These are phyloP conservation scores for Wickerhamiella domercqiae DNA, from an alignment of 805 yeast genomes.

Conservation along the genomic window DNA sequence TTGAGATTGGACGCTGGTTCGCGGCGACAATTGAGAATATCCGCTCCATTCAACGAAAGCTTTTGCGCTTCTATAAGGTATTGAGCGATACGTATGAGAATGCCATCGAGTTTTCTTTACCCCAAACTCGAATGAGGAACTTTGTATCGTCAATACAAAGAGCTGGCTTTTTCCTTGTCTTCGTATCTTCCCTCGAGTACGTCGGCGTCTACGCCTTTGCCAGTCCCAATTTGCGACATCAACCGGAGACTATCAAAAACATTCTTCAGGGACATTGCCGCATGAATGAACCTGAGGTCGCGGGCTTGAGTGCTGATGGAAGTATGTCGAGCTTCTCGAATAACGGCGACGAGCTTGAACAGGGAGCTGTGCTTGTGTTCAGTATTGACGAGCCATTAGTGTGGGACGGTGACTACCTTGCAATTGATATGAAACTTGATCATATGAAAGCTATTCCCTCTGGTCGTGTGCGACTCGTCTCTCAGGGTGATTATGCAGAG, in stretches of 20 bases:
- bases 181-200: conserved; percentile 54
- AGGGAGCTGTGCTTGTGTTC: conserved; percentile 31
- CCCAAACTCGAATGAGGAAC: conserved; percentile 26
- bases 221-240: conserved; percentile 36
- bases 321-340: no score
- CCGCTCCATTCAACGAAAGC: conserved; percentile 51
- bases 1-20: conserved; percentile 38
- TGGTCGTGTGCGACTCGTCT: conserved; percentile 51
- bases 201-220: conserved; percentile 73
- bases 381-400: conserved; percentile 73
- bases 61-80: conserved; percentile 58
- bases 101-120: conserved; percentile 33
- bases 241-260: conserved; percentile 23
- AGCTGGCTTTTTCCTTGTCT: conserved; percentile 47
- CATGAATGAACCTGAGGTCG: no score
- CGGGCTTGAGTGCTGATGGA: no score
- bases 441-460: conserved; percentile 34
- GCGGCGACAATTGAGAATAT: conserved; percentile 27
- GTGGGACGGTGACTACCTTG: conserved; percentile 74
- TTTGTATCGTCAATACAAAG: conserved; percentile 40
- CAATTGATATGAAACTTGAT: conserved; percentile 28
- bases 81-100: conserved; percentile 61
- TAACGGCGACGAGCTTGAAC: neutral
- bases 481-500: conserved; percentile 51
- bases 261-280: conserved; percentile 23